Evolutionary conservation across 495 filamentous ascomycete genomes (phyloP), one percentile per base, ranked within the genome.

Genomic region (Margaritispora aquatica): DNA sequence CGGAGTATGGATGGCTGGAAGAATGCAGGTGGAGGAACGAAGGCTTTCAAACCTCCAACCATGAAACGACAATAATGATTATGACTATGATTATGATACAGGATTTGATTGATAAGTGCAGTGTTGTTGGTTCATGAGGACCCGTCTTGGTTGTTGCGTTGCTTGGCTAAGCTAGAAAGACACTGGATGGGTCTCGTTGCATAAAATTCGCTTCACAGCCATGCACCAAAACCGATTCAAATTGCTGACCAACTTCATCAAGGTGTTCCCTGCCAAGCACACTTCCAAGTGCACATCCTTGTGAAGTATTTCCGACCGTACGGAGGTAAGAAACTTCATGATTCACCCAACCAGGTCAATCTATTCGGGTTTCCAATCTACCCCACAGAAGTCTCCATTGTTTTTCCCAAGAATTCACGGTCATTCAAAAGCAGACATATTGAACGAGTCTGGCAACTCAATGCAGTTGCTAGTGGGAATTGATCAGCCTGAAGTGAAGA

Each of bases 1-100:
- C 66, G 72, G 27, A 72, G 70, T 55, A 67, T 75, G 63, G 66
- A 71, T 56, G 72, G 73, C 8, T 73, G 72, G 73, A 44, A 58
- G 34, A 70, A 65, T 63, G 64, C n/a, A n/a, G n/a, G 68, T 53
- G 57, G 56, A 26, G 55, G 57, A 31, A n/a, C 27, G n/a, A 36
- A 62, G 26, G 51, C 24, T n/a, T 64, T 67, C 46, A 31, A 51
- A 20, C 61, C 65, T 17, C 61, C 61, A 9, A 57, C 47, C 10
- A 66, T 60, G 47, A 62, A 54, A n/a, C 34, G 59, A 36, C 48
- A 34, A 29, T 17, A n/a, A 26, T 63, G 22, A 57, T 53, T 2
- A 59, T 51, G 17, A 59, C n/a, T 51, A 44, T n/a, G 38, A 17
- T n/a, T n/a, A n/a, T n/a, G 26, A 38, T 13, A 23, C 29, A 13